Base-by-base conservation (phyloP, 768 basidiomycete species). In the Pleurotus platypus region DNA sequence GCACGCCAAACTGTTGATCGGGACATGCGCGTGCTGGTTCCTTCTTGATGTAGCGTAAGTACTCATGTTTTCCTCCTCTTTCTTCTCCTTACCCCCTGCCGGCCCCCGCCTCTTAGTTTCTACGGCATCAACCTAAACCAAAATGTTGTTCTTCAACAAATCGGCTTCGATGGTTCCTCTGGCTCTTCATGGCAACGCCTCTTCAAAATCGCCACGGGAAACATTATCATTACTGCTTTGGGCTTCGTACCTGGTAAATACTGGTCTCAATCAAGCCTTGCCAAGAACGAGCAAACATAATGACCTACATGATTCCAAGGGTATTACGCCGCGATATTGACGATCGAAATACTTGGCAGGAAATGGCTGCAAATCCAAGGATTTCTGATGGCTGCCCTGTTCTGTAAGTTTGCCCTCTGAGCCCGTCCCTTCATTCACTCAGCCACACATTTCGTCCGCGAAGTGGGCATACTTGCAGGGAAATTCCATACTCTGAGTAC, bases 321-420 rank as follows among this genome's bases (percentile, higher is more conserved):
- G 5, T 89, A 90, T 74, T 91, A 86, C 64, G 83, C 75, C 4
- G 76, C 87, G 0, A 72, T 90, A 37, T 66, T 91, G 27, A 82
- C 82, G 1, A 86, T 90, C 57, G 90, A 91, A 70, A 79, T 78
- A 51, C 77, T 89, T 7, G 89, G 89, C 0, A 78, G 90, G 18
- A 91, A 90, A 63, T 75, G 76, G 69, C 89, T 92, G 59, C 90
- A 92, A 63, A 72, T 90, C 18, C 82, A 85, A 64, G 90, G 90
- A 2, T 91, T 92, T 78, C 63, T 90, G 39, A 64, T 86, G 62
- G 75, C 83, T 12, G 85, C 83, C 0, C 69, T 91, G 0, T 88
- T 89, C 73, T 70, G 86, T 87, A 54, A 53, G 76, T 70, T 2
- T n/a, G 16, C 5, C 15, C 3, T 12, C 27, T 30, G 27, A 35